Evolutionary conservation across 2,329 filamentous ascomycete species (phyloP), one percentile per base, ranked within the genome.

Genomic region (Tolypocladium capitatum): DNA sequence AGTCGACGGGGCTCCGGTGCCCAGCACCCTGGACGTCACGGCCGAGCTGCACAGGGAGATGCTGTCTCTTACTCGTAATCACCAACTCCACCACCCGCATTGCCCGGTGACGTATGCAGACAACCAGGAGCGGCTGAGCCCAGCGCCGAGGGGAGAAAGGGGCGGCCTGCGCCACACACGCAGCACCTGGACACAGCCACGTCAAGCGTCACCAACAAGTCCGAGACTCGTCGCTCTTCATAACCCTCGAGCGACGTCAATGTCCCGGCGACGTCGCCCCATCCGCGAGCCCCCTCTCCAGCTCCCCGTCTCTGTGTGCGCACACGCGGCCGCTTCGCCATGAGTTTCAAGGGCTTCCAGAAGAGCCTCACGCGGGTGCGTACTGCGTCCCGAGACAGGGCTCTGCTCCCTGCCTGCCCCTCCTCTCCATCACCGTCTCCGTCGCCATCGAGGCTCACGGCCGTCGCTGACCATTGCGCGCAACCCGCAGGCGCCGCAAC

Each of bases 291-390:
- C 21, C 16, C 5, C 9, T 24, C 28, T 10, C n/a, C 34, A n/a
- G 5, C 31, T 14, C 11, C 4, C 10, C 18, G 14, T 16, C 36
- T n/a, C 35, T 3, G 24, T 18, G 33, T 28, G 31, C 24, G 44
- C 45, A 16, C 41, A 32, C 10, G 33, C 21, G 18, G 35, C 43
- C 44, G 43, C 27, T 34, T 45, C 62, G 61, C 47, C 63, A 97
- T 98, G 92, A 96, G 90, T 79, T 90, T 95, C 76, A 94, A 92
- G 70, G 92, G 92, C 61, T 87, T 98, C 62, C 82, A 85, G 66
- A 97, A 96, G 76, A 84, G 84, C 72, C 74, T 95, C 63, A 79
- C 80, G 53, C 81, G 92, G 70, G 91, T 91, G 77, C 65, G 82
- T 55, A 9, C 32, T 91, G 77, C 38, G 48, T 38, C 28, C 33